A percentile compares a stretch with the other conserved stretches of the same genome.
Evolutionary conservation across 2,329 filamentous ascomycete species (phyloP).

Genomic region (Aureobasidium vineae): DNA sequence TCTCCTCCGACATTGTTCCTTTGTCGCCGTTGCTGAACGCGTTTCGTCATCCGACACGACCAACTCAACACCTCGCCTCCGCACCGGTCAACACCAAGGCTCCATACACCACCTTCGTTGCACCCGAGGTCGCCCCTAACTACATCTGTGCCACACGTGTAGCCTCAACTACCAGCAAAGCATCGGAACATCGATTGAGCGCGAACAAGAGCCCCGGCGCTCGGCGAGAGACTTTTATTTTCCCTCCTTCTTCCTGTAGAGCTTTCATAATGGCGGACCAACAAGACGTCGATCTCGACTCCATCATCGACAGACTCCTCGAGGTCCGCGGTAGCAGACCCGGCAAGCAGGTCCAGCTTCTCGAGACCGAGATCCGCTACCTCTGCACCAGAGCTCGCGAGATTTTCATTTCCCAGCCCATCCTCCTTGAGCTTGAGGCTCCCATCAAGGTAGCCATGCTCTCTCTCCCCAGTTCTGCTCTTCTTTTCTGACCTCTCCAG

Average conservation of each 20-base stretch:
- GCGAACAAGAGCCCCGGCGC: conserved; percentile 35
- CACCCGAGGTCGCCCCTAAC: conserved; percentile 18
- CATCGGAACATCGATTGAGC: conserved; percentile 25
- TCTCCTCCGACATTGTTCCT: background rate
- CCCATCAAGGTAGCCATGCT: conserved; percentile 80
- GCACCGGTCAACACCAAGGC: conserved; percentile 16
- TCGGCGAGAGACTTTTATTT: conserved; percentile 30
- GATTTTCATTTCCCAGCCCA: conserved; percentile 99
- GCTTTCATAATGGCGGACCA: conserved; percentile 63
- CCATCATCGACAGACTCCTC: conserved; percentile 96
- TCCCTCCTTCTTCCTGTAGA: conserved; percentile 13
- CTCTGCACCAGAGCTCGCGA: conserved; percentile 98
- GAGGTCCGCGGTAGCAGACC: conserved; percentile 97
- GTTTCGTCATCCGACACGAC: conserved; percentile 5
- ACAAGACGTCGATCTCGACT: conserved; percentile 96
- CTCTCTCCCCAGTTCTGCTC: background rate
- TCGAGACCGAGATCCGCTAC: conserved; percentile 94
- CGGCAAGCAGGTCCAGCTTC: conserved; percentile 96
- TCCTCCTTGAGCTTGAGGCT: conserved; percentile 93
- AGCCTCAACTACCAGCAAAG: conserved; percentile 6
- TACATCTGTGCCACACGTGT: conserved; percentile 24
- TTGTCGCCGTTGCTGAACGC: background rate
- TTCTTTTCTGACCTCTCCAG: conserved; percentile 50
- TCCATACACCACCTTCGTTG: conserved; percentile 11
- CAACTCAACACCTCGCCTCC: background rate